Conservation (phyloP, 768 basidiomycete species). For the Megacollybia marginata region DNA sequence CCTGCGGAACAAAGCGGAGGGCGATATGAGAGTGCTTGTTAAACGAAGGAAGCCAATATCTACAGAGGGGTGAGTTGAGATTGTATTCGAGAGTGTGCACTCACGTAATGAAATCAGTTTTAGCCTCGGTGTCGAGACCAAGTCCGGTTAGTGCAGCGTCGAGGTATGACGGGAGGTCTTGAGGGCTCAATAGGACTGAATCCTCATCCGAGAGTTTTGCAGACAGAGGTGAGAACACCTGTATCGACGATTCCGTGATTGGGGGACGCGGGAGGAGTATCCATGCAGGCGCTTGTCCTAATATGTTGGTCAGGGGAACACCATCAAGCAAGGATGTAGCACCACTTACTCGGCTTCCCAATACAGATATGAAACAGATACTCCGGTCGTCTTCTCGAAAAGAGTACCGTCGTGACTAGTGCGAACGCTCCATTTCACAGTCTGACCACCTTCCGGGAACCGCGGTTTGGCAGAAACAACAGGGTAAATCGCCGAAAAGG, state of each 20-base stretch:
- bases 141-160: conserved; percentile 14
- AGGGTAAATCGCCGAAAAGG: conserved; percentile 28
- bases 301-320: too few relatives aligned
- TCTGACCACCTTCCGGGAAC: conserved; percentile 5
- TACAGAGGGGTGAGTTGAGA: conserved; percentile 2
- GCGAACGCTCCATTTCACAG: conserved; percentile 26
- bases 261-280: neutral
- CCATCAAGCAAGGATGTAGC: neutral
- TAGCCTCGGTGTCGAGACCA: conserved; percentile 21
- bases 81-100: neutral
- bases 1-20: conserved; percentile 38
- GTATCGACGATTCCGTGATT: too few relatives aligned
- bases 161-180: conserved; percentile 16
- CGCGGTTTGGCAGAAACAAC: conserved; percentile 17
- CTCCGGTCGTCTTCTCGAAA: conserved; percentile 17
- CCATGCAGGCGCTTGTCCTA: neutral
- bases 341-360: conserved; percentile 29
- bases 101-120: conserved; percentile 29
- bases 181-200: conserved; percentile 10
- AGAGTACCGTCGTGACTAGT: conserved; percentile 21
- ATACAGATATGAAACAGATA: conserved; percentile 28
- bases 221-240: neutral
- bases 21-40: conserved; percentile 31
- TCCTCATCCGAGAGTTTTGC: neutral
- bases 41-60: conserved; percentile 38